Conservation (phyloP, 129 eudicot genomes). For the Rutidosis leptorrhynchoides region DNA sequence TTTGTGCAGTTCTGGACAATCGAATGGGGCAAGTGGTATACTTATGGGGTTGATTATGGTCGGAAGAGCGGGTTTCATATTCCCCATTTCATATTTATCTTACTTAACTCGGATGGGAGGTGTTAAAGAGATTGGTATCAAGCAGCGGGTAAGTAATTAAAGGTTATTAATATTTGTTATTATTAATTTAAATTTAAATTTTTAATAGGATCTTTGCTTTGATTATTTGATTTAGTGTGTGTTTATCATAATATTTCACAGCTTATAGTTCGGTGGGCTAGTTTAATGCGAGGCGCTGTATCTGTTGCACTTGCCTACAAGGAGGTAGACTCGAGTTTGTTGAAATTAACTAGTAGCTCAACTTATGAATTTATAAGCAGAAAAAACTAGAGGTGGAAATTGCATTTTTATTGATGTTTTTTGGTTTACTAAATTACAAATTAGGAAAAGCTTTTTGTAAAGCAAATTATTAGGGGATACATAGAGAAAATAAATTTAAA, state of each 20-base stretch:
- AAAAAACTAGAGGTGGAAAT: too few species aligned
- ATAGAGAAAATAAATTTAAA: too few species aligned
- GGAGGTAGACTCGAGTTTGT: constrained; percentile 41
- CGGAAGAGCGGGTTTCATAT: constrained; percentile 71
- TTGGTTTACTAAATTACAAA: too few species aligned
- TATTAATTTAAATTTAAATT: too few species aligned
- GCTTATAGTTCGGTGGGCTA: constrained; percentile 89
- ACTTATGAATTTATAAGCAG: too few species aligned
- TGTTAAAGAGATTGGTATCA: constrained; percentile 38
- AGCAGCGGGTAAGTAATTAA: constrained; percentile 51
- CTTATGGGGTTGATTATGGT: constrained; percentile 57
- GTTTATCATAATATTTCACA: constrained; percentile 19
- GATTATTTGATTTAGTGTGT: background rate
- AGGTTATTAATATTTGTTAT: background rate
- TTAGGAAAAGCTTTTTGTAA: too few species aligned
- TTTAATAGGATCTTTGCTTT: background rate
- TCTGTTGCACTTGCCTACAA: constrained; percentile 94
- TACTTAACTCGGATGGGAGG: constrained; percentile 38
- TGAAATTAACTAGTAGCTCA: background rate
- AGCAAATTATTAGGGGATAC: too few species aligned
- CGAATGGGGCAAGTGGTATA: constrained; percentile 48
- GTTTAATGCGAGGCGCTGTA: constrained; percentile 93
- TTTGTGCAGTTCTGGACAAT: constrained; percentile 58
- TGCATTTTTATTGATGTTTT: too few species aligned
- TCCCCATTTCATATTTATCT: constrained; percentile 60